Evolutionary conservation across 1,139 yeast genomes (phyloP).

Genomic region (Pichia sp.): DNA sequence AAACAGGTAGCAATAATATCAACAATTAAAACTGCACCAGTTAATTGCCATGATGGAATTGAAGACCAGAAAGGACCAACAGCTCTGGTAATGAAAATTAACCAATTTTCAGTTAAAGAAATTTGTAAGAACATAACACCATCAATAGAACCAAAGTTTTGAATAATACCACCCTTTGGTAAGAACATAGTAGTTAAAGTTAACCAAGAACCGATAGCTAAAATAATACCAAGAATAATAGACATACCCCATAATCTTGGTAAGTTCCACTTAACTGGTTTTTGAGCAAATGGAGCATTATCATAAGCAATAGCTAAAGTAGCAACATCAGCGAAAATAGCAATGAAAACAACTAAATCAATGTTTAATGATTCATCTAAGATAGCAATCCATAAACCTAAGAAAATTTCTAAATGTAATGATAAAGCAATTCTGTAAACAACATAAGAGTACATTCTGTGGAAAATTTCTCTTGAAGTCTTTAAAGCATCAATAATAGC

Average conservation of each 20-base stretch:
- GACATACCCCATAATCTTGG: conserved; percentile 98
- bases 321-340: conserved; percentile 93
- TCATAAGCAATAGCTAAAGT: conserved; percentile 93
- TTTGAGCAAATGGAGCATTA: conserved; percentile 95
- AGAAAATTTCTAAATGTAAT: conserved; percentile 84
- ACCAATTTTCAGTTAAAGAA: conserved; percentile 92
- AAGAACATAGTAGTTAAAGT: conserved; percentile 86
- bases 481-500: conserved; percentile 90
- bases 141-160: conserved; percentile 88
- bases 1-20: conserved; percentile 87
- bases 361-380: conserved; percentile 76
- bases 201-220: conserved; percentile 90
- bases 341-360: conserved; percentile 88
- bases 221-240: conserved; percentile 67
- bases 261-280: conserved; percentile 98
- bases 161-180: conserved; percentile 83
- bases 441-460: conserved; percentile 95
- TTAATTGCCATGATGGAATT: conserved; percentile 87
- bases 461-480: conserved; percentile 95
- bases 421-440: conserved; percentile 94
- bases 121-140: conserved; percentile 90
- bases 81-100: conserved; percentile 92
- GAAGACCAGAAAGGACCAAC: conserved; percentile 95
- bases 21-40: conserved; percentile 86
- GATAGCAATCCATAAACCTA: conserved; percentile 92